Percentiles rank a stretch among this genome's conserved stretches.
These are phyloP conservation scores for Leishmania amazonensis DNA, from an alignment of 208 protist genomes.

Conservation along the genomic window DNA sequence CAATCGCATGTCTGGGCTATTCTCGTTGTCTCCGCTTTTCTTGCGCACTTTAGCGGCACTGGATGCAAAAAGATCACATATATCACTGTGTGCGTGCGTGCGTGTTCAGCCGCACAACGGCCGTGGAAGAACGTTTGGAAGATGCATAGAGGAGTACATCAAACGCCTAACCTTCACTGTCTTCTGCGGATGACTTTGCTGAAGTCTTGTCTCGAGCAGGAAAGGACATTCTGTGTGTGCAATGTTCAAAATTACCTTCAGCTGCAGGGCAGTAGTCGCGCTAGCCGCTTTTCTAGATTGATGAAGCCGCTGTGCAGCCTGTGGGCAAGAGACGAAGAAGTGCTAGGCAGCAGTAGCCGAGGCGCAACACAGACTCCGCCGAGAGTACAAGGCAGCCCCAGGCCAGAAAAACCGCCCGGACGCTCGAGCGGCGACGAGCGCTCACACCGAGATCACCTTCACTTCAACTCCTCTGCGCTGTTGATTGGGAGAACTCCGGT, in stretches of 20 bases:
- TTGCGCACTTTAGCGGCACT: no score
- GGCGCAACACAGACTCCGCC: not conserved
- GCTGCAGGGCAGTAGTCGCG: no score
- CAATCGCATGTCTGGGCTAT: no score
- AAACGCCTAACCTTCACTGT: no score
- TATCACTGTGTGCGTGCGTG: no score
- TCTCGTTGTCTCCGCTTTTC: no score
- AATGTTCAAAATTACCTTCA: not conserved
- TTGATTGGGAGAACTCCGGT: not conserved
- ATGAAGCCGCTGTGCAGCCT: not conserved
- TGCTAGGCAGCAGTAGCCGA: not conserved
- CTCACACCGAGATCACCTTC: slow-evolving; percentile 4
- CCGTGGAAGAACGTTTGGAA: no score
- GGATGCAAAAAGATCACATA: no score
- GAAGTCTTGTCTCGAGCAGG: not conserved
- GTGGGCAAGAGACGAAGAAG: not conserved
- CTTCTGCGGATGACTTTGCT: no score
- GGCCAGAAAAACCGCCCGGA: not conserved
- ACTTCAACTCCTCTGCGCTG: not conserved
- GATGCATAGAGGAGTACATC: no score
- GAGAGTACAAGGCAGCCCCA: not conserved
- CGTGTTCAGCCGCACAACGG: no score
- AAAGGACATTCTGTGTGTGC: not conserved
- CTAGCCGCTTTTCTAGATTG: not conserved
- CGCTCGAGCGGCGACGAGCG: not conserved